A percentile compares a stretch with the other conserved stretches of the same genome.
Conservation (phyloP, 2,329 filamentous ascomycete species). For the Alternaria sp. region DNA sequence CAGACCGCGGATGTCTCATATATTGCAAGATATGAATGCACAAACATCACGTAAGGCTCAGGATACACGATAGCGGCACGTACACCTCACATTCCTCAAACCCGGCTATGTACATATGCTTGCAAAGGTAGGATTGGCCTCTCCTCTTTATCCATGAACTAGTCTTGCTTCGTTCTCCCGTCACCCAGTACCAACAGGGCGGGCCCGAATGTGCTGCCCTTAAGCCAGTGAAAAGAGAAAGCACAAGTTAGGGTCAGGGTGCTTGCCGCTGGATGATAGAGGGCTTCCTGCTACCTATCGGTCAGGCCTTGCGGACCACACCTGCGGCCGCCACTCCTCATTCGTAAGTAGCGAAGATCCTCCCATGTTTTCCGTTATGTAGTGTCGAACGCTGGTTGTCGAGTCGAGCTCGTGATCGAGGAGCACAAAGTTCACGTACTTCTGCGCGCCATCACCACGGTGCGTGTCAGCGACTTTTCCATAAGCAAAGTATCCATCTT, state of each 20-base stretch:
- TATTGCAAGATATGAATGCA: neutral
- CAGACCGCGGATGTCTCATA: neutral
- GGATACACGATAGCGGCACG: neutral
- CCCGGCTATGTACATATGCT: neutral
- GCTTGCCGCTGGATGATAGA: neutral
- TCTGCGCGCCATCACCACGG: neutral
- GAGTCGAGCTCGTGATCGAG: slow-evolving; percentile 1
- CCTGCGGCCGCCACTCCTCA: neutral
- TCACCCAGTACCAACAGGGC: neutral
- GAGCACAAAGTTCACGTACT: neutral
- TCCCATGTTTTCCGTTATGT: neutral
- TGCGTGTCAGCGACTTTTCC: neutral
- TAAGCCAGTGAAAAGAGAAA: neutral
- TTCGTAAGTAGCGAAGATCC: slow-evolving; percentile 2
- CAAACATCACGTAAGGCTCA: neutral
- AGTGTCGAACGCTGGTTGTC: neutral
- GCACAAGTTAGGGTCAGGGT: neutral
- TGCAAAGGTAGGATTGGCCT: neutral
- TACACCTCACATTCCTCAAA: neutral
- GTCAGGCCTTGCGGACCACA: neutral
- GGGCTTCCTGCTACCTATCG: neutral
- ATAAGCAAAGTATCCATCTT: slow-evolving; percentile 1
- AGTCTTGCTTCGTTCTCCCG: neutral
- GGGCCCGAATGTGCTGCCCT: neutral
- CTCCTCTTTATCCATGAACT: neutral